Conservation (phyloP, 768 basidiomycete genomes). For the Serendipita sp. region DNA sequence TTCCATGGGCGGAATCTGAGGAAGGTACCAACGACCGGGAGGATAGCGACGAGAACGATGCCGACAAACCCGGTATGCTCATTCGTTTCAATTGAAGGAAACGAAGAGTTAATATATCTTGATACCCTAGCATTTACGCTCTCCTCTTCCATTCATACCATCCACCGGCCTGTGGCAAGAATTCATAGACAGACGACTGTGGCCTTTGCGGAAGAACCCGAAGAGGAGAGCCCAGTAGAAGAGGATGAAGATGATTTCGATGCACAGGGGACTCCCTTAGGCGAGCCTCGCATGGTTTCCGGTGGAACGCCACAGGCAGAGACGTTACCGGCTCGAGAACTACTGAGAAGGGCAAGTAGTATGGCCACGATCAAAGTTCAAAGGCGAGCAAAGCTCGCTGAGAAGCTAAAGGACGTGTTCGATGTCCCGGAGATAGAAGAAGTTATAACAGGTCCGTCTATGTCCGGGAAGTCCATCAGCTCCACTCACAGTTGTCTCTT, state of each 20-base stretch:
- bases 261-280: neutral
- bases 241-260: slow-evolving; percentile 5
- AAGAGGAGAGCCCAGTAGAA: neutral
- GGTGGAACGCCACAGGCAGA: neutral
- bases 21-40: slow-evolving; percentile 49
- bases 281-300: neutral
- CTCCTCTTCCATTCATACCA: slow-evolving; percentile 78
- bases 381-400: slow-evolving; percentile 58
- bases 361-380: slow-evolving; percentile 57
- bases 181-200: neutral
- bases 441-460: slow-evolving; percentile 57
- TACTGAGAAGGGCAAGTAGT: slow-evolving; percentile 34
- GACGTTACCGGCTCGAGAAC: neutral
- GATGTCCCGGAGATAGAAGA: slow-evolving; percentile 66
- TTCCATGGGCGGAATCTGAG: slow-evolving; percentile 57
- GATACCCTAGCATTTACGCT: slow-evolving; percentile 29
- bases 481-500: neutral
- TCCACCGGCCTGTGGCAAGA: slow-evolving; percentile 44
- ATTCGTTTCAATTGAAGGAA: neutral
- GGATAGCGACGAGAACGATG: slow-evolving; percentile 54
- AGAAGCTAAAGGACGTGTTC: slow-evolving; percentile 82
- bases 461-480: neutral
- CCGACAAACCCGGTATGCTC: slow-evolving; percentile 2
- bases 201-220: neutral
- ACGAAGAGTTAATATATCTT: neutral